Conservation (phyloP, 345 rosid species). For the Bruguiera gymnorhiza region DNA sequence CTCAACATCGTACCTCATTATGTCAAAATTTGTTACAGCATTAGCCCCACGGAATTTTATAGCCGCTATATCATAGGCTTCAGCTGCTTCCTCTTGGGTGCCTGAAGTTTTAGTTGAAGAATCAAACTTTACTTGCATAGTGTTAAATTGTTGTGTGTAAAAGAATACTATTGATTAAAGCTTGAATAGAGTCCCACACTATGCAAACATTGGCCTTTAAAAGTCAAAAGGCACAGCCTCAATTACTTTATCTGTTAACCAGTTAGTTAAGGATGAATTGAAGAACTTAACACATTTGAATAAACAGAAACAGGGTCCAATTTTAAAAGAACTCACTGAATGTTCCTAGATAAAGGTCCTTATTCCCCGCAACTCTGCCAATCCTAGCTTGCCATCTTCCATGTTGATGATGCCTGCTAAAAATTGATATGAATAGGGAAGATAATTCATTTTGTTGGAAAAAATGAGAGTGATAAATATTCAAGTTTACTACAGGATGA, state of each 20-base stretch:
- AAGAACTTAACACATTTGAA: neutral
- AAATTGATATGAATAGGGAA: neutral
- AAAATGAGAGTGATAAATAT: neutral
- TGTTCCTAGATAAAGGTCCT: conserved; percentile 96
- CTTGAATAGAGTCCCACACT: neutral
- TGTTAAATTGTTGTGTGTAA: no score
- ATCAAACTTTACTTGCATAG: neutral
- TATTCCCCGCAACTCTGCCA: conserved; percentile 97
- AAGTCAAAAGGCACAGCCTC: conserved; percentile 19
- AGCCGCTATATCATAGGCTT: conserved; percentile 92
- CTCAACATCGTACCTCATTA: conserved; percentile 74
- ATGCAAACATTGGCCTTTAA: neutral
- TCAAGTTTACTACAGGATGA: neutral
- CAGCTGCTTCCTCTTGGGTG: conserved; percentile 97
- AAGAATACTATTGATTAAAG: no score
- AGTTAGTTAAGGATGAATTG: neutral
- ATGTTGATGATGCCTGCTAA: conserved; percentile 82
- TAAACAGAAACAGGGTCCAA: neutral
- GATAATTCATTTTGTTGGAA: neutral
- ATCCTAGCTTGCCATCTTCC: conserved; percentile 99
- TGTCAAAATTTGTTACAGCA: conserved; percentile 92
- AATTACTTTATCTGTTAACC: neutral
- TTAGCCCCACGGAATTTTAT: conserved; percentile 86
- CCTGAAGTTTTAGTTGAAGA: conserved; percentile 38
- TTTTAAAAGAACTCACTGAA: conserved; percentile 49